Percentiles rank a stretch among this genome's conserved stretches.
These are phyloP conservation scores for Pisolithus marmoratus DNA, from an alignment of 768 basidiomycete species.

Conservation along the genomic window DNA sequence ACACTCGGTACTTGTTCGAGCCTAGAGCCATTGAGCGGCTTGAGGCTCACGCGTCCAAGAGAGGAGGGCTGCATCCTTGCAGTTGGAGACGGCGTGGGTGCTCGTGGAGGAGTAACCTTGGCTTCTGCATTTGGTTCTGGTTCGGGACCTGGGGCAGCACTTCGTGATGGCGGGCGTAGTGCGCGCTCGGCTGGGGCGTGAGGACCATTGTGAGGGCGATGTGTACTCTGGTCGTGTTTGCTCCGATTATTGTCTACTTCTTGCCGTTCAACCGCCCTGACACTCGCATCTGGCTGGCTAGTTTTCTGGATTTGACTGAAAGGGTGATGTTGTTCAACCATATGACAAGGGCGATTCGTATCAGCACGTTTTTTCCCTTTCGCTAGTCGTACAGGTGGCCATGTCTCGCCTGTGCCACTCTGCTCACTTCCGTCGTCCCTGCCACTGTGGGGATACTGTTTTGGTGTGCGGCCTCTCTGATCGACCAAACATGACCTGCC, in stretches of 20 bases:
- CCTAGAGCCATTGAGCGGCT: slow-evolving; percentile 7
- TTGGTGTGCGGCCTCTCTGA: slow-evolving; percentile 11
- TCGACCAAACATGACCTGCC: slow-evolving; percentile 16
- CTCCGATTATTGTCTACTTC: too few relatives aligned
- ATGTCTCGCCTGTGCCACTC: too few relatives aligned
- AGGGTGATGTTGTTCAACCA: slow-evolving; percentile 1
- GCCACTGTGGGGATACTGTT: background rate
- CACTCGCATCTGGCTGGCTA: background rate
- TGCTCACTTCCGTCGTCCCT: background rate
- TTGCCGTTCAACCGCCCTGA: background rate
- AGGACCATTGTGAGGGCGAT: too few relatives aligned
- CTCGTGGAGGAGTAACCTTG: slow-evolving; percentile 12
- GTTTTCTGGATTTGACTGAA: slow-evolving; percentile 4
- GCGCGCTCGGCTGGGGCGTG: too few relatives aligned
- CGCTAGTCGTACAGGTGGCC: too few relatives aligned
- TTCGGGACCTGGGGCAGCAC: too few relatives aligned
- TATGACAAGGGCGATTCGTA: background rate
- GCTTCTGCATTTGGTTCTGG: too few relatives aligned
- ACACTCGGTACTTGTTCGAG: slow-evolving; percentile 13
- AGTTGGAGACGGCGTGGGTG: background rate
- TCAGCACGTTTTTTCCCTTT: background rate
- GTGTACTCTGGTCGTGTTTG: too few relatives aligned
- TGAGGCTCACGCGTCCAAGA: slow-evolving; percentile 10
- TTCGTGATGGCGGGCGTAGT: too few relatives aligned
- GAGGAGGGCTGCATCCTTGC: slow-evolving; percentile 5